Conservation (phyloP, 768 basidiomycete genomes). For the Tricholoma sp. region DNA sequence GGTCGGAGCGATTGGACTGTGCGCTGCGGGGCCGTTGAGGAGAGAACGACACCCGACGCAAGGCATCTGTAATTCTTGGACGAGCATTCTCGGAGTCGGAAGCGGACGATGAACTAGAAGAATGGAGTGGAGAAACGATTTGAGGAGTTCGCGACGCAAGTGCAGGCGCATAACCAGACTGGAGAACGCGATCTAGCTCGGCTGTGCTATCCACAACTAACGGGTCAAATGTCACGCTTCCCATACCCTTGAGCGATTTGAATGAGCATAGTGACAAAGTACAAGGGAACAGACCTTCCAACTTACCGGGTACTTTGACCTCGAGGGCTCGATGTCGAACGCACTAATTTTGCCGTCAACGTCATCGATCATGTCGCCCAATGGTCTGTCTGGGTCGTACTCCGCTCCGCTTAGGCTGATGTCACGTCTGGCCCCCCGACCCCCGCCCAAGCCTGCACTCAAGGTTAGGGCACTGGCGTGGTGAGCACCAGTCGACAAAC, state of each 20-base stretch:
- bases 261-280: conserved; percentile 3
- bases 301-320: conserved; percentile 46
- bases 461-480: conserved; percentile 88
- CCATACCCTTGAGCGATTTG: conserved; percentile 20
- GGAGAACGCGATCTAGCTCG: conserved; percentile 55
- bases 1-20: conserved; percentile 15
- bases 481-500: conserved; percentile 80
- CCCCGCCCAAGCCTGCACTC: conserved; percentile 72
- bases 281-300: background rate
- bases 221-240: conserved; percentile 44
- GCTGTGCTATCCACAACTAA: conserved; percentile 58
- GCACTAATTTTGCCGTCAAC: conserved; percentile 52
- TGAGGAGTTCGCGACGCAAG: conserved; percentile 22
- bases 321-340: conserved; percentile 49
- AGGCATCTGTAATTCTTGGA: conserved; percentile 66
- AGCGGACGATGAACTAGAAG: conserved; percentile 41
- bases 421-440: conserved; percentile 46
- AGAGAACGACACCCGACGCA: conserved; percentile 68
- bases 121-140: conserved; percentile 42
- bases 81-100: conserved; percentile 52
- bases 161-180: conserved; percentile 43
- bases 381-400: conserved; percentile 79
- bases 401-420: conserved; percentile 68
- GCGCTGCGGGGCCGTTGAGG: conserved; percentile 67
- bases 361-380: conserved; percentile 67